Conservation (phyloP, 306 rosid species). For the Quercus berberidifolia region DNA sequence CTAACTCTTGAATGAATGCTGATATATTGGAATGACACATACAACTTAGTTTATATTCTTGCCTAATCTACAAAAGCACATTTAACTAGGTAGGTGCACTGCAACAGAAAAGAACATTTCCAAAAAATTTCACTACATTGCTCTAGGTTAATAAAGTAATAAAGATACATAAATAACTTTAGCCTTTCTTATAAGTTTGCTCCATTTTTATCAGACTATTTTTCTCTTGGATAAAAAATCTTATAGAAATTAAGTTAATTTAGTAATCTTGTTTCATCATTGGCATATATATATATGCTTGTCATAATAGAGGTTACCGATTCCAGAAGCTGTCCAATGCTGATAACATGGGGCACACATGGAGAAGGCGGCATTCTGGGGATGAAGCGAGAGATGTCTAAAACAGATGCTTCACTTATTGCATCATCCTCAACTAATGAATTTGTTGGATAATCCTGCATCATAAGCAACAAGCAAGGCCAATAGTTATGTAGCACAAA, state of each 20-base stretch:
- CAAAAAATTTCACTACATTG: too few relatives aligned
- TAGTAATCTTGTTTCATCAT: not conserved
- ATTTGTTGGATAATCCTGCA: constrained; percentile 71
- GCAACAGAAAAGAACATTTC: not conserved
- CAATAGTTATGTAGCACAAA: too few relatives aligned
- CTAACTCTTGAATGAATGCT: not conserved
- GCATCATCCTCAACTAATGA: constrained; percentile 69
- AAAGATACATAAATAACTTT: too few relatives aligned
- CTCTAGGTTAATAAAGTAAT: too few relatives aligned
- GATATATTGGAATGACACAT: not conserved
- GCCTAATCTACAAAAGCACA: not conserved
- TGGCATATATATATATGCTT: not conserved
- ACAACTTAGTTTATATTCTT: not conserved
- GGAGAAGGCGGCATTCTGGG: constrained; percentile 66
- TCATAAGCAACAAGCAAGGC: not conserved
- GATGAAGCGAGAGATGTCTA: constrained; percentile 62
- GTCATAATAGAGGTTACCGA: constrained; percentile 47
- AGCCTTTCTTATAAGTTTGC: too few relatives aligned
- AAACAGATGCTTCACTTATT: constrained; percentile 79
- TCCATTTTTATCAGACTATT: too few relatives aligned
- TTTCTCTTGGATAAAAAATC: not conserved
- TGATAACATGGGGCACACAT: constrained; percentile 56
- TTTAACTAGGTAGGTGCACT: not conserved
- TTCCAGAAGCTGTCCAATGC: constrained; percentile 92
- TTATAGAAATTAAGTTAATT: not conserved